Conservation (phyloP, 2,329 filamentous ascomycete genomes). For the Pseudogymnoascus destructans region DNA sequence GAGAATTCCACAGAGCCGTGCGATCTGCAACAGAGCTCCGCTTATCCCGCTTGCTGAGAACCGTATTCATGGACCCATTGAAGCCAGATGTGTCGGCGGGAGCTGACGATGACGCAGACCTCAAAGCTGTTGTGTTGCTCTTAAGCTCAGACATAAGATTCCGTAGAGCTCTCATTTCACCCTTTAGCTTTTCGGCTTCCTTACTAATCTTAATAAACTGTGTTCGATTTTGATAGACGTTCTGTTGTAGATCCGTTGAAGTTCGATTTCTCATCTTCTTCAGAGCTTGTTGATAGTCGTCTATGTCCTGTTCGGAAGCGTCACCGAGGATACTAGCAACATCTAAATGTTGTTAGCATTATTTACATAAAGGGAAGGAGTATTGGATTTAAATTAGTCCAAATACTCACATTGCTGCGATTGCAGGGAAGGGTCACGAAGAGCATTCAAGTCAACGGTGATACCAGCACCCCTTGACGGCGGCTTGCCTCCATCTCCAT, state of each 20-base stretch:
- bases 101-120: constrained; percentile 42
- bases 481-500: constrained; percentile 20
- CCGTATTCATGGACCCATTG: constrained; percentile 39
- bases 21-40: constrained; percentile 73
- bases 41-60: constrained; percentile 60
- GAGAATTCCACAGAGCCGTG: constrained; percentile 53
- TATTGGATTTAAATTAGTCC: background rate
- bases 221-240: constrained; percentile 90
- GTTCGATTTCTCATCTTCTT: constrained; percentile 23
- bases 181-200: constrained; percentile 94
- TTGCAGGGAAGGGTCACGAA: constrained; percentile 66
- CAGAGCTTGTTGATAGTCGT: constrained; percentile 23
- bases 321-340: constrained; percentile 29
- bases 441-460: constrained; percentile 59
- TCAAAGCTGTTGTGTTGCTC: constrained; percentile 54
- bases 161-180: constrained; percentile 82
- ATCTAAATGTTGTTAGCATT: constrained; percentile 13
- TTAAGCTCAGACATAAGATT: constrained; percentile 90
- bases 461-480: constrained; percentile 37
- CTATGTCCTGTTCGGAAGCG: constrained; percentile 25
- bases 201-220: constrained; percentile 99
- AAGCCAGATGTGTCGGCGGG: constrained; percentile 36
- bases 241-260: constrained; percentile 70
- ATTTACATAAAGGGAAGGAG: background rate
- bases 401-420: constrained; percentile 59